A percentile compares a stretch with the other conserved stretches of the same genome.
Evolutionary conservation across 169 alveolate genomes (phyloP).

Genomic region (Cyclospora cayetanensis): DNA sequence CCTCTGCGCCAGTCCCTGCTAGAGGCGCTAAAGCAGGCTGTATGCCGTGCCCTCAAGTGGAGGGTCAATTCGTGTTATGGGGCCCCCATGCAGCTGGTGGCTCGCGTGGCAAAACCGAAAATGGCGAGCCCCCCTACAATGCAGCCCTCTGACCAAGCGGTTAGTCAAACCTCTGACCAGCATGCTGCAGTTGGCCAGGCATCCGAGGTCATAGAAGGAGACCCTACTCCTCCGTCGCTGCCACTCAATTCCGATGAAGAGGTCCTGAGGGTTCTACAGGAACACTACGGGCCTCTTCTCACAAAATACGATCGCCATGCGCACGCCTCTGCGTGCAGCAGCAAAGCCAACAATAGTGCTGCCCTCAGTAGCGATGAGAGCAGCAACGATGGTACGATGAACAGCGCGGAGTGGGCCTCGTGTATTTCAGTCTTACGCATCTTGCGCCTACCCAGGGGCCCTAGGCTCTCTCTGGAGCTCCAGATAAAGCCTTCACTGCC

Average conservation of each 20-base stretch:
- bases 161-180: not conserved
- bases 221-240: not conserved
- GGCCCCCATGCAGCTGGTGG: slow-evolving; percentile 39
- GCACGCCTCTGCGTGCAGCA: not conserved
- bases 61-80: not conserved
- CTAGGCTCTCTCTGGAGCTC: slow-evolving; percentile 11
- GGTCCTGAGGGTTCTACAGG: slow-evolving; percentile 2
- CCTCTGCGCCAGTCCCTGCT: slow-evolving; percentile 16
- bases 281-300: slow-evolving; percentile 35
- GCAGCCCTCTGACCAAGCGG: not conserved
- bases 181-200: not conserved
- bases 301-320: not conserved
- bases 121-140: not conserved
- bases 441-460: slow-evolving; percentile 37
- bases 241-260: slow-evolving; percentile 22
- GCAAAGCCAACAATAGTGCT: not conserved
- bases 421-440: not conserved
- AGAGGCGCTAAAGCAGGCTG: not conserved
- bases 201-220: not conserved
- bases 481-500: slow-evolving; percentile 29
- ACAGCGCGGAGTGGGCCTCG: not conserved
- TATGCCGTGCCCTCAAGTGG: slow-evolving; percentile 13
- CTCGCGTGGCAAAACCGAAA: slow-evolving; percentile 35
- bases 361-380: not conserved
- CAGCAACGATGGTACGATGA: not conserved